These are phyloP conservation scores for Syzygium jambos DNA, from an alignment of 345 rosid genomes.

Conservation along the genomic window DNA sequence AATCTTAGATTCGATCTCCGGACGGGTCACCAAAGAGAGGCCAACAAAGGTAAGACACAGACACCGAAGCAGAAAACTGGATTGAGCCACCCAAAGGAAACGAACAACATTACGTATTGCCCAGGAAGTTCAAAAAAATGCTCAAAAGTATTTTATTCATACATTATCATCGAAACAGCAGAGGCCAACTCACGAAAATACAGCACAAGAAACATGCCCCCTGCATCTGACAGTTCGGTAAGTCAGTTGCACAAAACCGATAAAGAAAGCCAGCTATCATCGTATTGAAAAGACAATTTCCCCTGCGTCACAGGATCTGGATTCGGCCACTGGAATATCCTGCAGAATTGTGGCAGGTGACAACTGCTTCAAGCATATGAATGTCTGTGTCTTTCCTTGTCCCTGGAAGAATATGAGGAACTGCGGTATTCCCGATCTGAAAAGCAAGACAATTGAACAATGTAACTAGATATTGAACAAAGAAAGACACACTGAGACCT, in stretches of 20 bases:
- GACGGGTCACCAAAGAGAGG: neutral
- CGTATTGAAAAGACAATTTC: neutral
- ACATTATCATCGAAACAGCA: accelerated
- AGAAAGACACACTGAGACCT: neutral
- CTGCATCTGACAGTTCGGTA: neutral
- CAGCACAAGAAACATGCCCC: neutral
- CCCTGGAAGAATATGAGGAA: constrained; percentile 54
- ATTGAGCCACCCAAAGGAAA: neutral
- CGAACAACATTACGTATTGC: neutral
- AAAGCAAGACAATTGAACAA: neutral
- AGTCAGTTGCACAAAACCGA: neutral
- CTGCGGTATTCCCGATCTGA: constrained; percentile 52
- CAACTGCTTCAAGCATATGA: constrained; percentile 11
- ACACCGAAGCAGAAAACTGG: neutral
- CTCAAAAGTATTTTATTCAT: neutral
- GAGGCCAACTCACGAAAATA: neutral
- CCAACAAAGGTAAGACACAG: neutral
- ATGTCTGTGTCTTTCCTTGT: constrained; percentile 54
- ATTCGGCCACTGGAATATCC: neutral
- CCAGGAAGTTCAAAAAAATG: neutral
- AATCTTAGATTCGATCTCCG: neutral
- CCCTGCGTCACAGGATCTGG: neutral
- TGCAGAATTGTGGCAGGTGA: neutral
- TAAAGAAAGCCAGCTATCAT: neutral
- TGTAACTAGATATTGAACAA: neutral